phyloP scores from a whole-genome alignment of 2,329 filamentous ascomycete genomes.

The Calcarisporium arbuscula region DNA sequence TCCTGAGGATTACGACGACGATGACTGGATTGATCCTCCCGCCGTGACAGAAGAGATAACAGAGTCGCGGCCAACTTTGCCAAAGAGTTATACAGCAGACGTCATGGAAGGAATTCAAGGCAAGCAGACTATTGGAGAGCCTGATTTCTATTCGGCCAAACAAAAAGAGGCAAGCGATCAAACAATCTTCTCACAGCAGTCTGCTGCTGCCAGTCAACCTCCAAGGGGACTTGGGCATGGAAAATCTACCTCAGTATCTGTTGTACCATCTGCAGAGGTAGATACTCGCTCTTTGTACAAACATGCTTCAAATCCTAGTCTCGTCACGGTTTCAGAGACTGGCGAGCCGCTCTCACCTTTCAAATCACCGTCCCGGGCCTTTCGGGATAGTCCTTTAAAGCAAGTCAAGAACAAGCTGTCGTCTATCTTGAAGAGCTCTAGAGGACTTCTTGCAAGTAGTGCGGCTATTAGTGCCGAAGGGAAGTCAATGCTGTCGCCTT shows the following conservation, averaged over 20 bases:
- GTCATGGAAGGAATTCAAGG: constrained; percentile 51
- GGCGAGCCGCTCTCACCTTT: constrained; percentile 39
- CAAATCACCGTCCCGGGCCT: constrained; percentile 50
- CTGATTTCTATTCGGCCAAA: constrained; percentile 21
- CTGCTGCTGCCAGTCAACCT: background rate
- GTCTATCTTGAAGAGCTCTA: constrained; percentile 82
- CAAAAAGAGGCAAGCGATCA: no score
- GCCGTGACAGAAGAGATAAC: constrained; percentile 18
- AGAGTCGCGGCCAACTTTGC: constrained; percentile 42
- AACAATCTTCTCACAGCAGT: no score
- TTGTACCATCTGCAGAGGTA: constrained; percentile 29
- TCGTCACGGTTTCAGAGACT: constrained; percentile 41
- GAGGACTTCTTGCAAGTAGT: constrained; percentile 76
- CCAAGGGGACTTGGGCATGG: constrained; percentile 28
- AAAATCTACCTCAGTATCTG: constrained; percentile 60
- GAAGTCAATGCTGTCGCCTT: constrained; percentile 52
- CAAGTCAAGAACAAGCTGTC: constrained; percentile 91
- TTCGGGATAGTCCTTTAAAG: constrained; percentile 74
- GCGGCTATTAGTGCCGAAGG: constrained; percentile 57
- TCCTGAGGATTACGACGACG: constrained; percentile 44
- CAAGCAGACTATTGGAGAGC: constrained; percentile 41
- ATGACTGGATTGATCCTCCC: constrained; percentile 58
- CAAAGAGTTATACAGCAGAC: constrained; percentile 57
- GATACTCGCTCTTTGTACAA: constrained; percentile 44
- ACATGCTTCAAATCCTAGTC: constrained; percentile 49